Evolutionary conservation across 2,329 filamentous ascomycete species (phyloP), one percentile per base, ranked within the genome.

Genomic region (Cladophialophora psammophila): DNA sequence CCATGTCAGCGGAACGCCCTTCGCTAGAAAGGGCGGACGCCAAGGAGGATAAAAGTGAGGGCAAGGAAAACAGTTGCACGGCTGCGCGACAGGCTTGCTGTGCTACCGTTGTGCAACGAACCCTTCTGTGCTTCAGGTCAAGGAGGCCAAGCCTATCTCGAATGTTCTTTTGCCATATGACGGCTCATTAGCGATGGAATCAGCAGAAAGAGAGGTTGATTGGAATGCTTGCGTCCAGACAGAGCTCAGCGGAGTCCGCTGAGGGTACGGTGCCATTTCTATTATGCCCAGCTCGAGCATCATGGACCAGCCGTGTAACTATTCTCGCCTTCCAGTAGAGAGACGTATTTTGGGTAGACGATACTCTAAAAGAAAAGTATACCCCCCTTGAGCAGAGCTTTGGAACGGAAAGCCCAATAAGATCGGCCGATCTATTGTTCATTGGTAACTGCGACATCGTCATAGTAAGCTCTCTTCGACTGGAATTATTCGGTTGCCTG

Each of bases 401-500:
- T 6, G 5, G 40, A 15, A 42, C 15, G 40, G n/a, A 18, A 18
- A 15, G 40, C 3, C 26, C 15, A n/a, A 5, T 15, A 42, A 7
- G 12, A 6, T 18, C 5, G 15, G n/a, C 15, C n/a, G 13, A 42
- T 42, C 40, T n/a, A 8, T 42, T 42, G 40, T 5, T 7, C 2
- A n/a, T 42, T n/a, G 40, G 40, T 1, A n/a, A 7, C 4, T 5
- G 13, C 40, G 6, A 42, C 4, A 6, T 15, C n/a, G 15, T 42
- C 4, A 15, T 42, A n/a, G 40, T 42, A 5, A 7, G 40, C 40
- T 48, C n/a, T 3, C 6, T 8, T 10, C n/a, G 4, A n/a, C 42
- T 26, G 8, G 9, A 20, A 26, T 20, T 18, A 65, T 52, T 59
- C 61, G 36, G 60, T 59, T 8, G 36, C 53, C 42, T 69, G 67